Base-by-base conservation (phyloP, 2,329 filamentous ascomycete species). In the Xylaria sp. region DNA sequence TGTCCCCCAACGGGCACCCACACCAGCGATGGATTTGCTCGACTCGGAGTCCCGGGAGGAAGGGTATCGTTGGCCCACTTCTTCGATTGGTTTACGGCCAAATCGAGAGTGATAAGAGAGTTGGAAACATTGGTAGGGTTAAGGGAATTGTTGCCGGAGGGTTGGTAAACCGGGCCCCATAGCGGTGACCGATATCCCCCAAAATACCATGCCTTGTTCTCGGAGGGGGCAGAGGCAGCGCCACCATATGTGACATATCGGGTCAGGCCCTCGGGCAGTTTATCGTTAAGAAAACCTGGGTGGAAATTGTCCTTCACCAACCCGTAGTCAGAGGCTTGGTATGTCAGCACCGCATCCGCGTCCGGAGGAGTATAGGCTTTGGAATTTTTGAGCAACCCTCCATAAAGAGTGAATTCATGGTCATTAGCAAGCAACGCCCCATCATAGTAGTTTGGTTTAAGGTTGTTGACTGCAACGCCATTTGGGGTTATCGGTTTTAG, bases 1-100 rank as follows among this genome's bases (percentile, higher is more conserved):
- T 92, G 80, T 15, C 84, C 78, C 3, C 91, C 90, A 44, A 93
- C 91, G 1, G 92, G 92, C 0, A 96, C 83, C 88, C 89, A 92
- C 0, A 90, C 87, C 1, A 90, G 77, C 60, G 90, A 88, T 0
- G 87, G 81, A 66, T 84, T 87, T 3, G 87, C 86, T 15, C 90
- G 83, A 0, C 83, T 83, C 4, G 77, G 73, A 6, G 89, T 77
- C 3, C 71, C 65, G 0, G 68, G 40, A 0, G 84, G 82, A 2
- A 91, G 71, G 0, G 85, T 84, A 1, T 52, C 65, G 66, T 90
- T 91, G 6, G 68, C 74, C 85, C 88, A 92, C 4, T 67, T 78
- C 59, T 84, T 82, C 0, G 70, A 38, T 4, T 75, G 63, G 71
- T 87, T 84, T 0, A 69, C 72, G 0, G 76, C 70, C 82, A 90